Evolutionary conservation across 257 asterid genomes (phyloP).

Genomic region (Capsicum baccatum): DNA sequence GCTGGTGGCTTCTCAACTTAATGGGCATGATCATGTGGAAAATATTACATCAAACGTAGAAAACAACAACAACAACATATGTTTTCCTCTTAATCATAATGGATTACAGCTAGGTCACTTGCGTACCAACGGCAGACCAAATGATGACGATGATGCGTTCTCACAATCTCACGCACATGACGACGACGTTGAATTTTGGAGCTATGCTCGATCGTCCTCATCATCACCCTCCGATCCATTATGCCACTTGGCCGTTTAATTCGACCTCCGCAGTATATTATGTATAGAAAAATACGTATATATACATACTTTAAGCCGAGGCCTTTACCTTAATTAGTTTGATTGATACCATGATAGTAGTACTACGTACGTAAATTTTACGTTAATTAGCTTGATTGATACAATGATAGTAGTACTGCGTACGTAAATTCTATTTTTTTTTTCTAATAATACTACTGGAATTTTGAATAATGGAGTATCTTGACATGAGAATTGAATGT

Average conservation of each 20-base stretch:
- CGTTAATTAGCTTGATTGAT: slow-evolving; percentile 7
- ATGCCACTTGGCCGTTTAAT: slow-evolving; percentile 73
- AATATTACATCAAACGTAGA: not conserved
- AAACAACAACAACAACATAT: slow-evolving; percentile 34
- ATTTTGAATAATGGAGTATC: not conserved
- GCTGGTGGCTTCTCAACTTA: slow-evolving; percentile 88
- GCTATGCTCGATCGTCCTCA: slow-evolving; percentile 57
- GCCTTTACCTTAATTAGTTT: not conserved
- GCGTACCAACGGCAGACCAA: slow-evolving; percentile 36
- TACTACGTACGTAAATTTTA: not conserved
- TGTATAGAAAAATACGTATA: not conserved
- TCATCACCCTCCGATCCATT: slow-evolving; percentile 68
- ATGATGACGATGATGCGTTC: slow-evolving; percentile 31
- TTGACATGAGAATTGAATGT: not conserved
- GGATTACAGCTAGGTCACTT: slow-evolving; percentile 41
- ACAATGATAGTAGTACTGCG: slow-evolving; percentile 6
- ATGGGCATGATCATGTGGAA: slow-evolving; percentile 52
- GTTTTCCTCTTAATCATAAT: slow-evolving; percentile 51
- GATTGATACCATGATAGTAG: slow-evolving; percentile 5
- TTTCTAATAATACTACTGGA: not conserved
- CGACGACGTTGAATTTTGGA: slow-evolving; percentile 69
- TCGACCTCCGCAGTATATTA: not conserved
- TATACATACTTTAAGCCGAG: not conserved
- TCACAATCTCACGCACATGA: slow-evolving; percentile 39
- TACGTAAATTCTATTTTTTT: not conserved